These are phyloP conservation scores for Trichosanthes truncata DNA, from an alignment of 306 rosid genomes.

Conservation along the genomic window DNA sequence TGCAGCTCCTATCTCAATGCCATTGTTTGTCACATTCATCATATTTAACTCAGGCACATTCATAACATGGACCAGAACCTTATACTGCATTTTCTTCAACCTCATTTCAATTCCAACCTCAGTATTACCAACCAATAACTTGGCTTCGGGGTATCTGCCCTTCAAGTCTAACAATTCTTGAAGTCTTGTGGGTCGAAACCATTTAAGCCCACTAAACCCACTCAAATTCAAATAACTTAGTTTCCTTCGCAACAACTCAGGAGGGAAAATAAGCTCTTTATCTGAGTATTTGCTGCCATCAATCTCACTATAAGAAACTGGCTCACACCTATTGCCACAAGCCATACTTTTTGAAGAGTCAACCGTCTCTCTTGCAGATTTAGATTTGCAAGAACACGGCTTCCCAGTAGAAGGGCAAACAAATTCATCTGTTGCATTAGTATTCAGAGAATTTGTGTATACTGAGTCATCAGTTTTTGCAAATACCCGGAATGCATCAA, in stretches of 20 bases:
- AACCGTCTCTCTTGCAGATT: slow-evolving; percentile 24
- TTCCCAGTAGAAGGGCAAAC: slow-evolving; percentile 91
- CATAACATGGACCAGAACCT: slow-evolving; percentile 53
- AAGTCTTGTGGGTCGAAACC: slow-evolving; percentile 77
- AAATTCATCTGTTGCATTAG: slow-evolving; percentile 37
- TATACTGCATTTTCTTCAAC: slow-evolving; percentile 58
- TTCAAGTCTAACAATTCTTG: slow-evolving; percentile 57
- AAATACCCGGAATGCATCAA: slow-evolving; percentile 85
- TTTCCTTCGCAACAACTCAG: slow-evolving; percentile 60
- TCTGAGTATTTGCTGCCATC: slow-evolving; percentile 75
- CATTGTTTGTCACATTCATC: slow-evolving; percentile 50
- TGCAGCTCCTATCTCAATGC: slow-evolving; percentile 82
- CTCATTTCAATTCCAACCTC: slow-evolving; percentile 98
- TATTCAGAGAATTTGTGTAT: slow-evolving; percentile 43
- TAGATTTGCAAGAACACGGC: slow-evolving; percentile 68
- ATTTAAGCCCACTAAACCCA: slow-evolving; percentile 70
- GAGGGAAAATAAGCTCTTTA: slow-evolving; percentile 88
- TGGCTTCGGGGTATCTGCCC: slow-evolving; percentile 62
- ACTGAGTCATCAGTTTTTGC: slow-evolving; percentile 59
- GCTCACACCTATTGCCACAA: slow-evolving; percentile 26
- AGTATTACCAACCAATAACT: slow-evolving; percentile 76
- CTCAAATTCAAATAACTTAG: slow-evolving; percentile 41
- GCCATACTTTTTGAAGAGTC: slow-evolving; percentile 18
- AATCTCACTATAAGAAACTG: slow-evolving; percentile 54
- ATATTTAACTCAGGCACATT: slow-evolving; percentile 68